Evolutionary conservation across 163 green algal species (phyloP).

Genomic region (Smithsoniella earleae): DNA sequence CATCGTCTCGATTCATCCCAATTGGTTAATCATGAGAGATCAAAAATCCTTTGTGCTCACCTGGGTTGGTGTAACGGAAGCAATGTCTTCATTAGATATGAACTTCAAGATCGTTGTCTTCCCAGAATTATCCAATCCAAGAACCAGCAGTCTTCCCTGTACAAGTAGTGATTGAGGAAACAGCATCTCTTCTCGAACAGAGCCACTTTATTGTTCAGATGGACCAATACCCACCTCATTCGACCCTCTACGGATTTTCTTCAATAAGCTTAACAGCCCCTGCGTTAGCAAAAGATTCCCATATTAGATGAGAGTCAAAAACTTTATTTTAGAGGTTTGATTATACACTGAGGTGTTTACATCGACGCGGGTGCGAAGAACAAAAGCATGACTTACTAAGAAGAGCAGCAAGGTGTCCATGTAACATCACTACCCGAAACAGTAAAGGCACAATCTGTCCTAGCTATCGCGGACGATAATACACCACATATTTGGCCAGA

Average conservation of each 20-base stretch:
- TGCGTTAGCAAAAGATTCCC: too few relatives aligned
- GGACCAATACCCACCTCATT: neutral
- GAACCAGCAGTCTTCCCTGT: slow-evolving; percentile 66
- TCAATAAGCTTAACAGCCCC: slow-evolving; percentile 20
- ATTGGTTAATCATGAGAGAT: neutral
- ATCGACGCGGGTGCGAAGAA: too few relatives aligned
- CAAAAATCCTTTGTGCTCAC: slow-evolving; percentile 32
- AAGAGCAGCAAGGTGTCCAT: too few relatives aligned
- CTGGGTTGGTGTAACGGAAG: slow-evolving; percentile 64
- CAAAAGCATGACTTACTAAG: too few relatives aligned
- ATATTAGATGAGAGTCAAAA: too few relatives aligned
- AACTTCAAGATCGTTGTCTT: slow-evolving; percentile 69
- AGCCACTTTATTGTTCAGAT: neutral
- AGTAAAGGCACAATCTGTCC: too few relatives aligned
- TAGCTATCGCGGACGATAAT: too few relatives aligned
- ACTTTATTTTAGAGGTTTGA: too few relatives aligned
- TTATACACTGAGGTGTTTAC: too few relatives aligned
- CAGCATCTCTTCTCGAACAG: neutral
- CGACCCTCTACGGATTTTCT: slow-evolving; percentile 6
- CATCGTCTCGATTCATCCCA: neutral
- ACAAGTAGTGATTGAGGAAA: neutral
- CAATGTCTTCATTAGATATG: slow-evolving; percentile 64
- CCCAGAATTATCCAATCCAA: slow-evolving; percentile 66
- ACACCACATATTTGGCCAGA: too few relatives aligned
- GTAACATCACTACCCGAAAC: too few relatives aligned